Evolutionary conservation across 257 asterid species (phyloP), one percentile per base, ranked within the genome.

Genomic region (Thymus quinquecostatus): DNA sequence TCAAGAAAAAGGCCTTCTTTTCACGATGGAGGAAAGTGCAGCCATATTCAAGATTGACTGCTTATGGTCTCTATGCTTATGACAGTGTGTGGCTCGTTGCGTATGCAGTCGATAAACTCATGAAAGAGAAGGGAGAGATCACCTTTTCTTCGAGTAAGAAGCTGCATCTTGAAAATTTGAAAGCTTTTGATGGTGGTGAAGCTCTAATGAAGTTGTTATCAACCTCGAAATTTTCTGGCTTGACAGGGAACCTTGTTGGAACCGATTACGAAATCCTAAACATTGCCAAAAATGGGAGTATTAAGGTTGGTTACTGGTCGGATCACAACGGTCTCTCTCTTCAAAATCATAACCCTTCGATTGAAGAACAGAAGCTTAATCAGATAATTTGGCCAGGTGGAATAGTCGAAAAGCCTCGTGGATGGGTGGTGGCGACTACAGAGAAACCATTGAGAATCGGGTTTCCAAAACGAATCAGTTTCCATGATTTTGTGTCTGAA

Each of bases 81-180:
- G 85, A 81, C 57, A 34, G 82, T 12, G 62, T 81, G 60, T 77
- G 82, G 85, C 55, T 73, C 10, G 49, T 81, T 33, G 82, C 85
- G 2, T 45, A 21, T 66, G 66, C 85, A 28, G 45, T 77, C 3
- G 77, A 70, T 44, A 65, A 41, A 6, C 40, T 77, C 43, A 34
- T 81, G 29, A 68, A 74, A 36, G 68, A 70, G 57, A 34, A 11
- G 10, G 69, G 69, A 48, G 49, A 8, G 12, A 48, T 77, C 43
- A 11, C 80, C 3, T 77, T 81, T 48, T 77, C 75, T 38, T 72
- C 34, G 10, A 51, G 30, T 2, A 28, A 28, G 32, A 66, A 38
- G 6, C 55, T 75, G 64, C 72, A 64, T n/a, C 51, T 67, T 63
- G 72, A 76, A 36, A 73, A 77, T 59, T 10, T 73, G 21, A 51